These are phyloP conservation scores for Xylaria sp. DNA, from an alignment of 2,329 filamentous ascomycete genomes.

Conservation along the genomic window DNA sequence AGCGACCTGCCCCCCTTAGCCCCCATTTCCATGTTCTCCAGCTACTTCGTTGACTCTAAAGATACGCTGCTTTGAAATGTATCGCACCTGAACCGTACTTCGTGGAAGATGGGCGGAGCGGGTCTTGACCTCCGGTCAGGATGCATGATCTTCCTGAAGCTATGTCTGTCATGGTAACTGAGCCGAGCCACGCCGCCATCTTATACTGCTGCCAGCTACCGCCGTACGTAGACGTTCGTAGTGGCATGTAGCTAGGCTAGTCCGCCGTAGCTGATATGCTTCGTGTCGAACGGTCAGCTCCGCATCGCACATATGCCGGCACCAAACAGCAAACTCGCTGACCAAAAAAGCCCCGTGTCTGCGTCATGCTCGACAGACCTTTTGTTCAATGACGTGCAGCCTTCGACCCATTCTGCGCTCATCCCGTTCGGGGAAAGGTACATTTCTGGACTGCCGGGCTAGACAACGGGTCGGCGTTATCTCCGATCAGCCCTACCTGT, in stretches of 20 bases:
- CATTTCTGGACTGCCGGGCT: constrained; percentile 1
- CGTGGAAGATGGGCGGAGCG: background rate
- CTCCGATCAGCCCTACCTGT: constrained; percentile 21
- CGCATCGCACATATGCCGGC: too few species aligned
- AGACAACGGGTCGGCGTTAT: constrained; percentile 4
- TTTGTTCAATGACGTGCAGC: background rate
- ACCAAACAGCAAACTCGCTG: background rate
- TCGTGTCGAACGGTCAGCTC: background rate
- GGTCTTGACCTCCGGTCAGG: background rate
- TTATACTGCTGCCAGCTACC: background rate
- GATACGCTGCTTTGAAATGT: background rate
- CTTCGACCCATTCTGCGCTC: background rate
- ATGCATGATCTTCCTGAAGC: constrained; percentile 3
- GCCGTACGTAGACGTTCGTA: too few species aligned
- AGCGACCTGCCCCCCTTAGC: too few species aligned
- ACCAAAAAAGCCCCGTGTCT: constrained; percentile 2
- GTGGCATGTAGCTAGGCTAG: too few species aligned
- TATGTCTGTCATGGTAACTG: background rate
- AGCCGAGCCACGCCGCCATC: background rate
- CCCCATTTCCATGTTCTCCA: too few species aligned
- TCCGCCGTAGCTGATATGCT: background rate
- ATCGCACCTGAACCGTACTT: too few species aligned
- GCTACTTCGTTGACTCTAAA: too few species aligned
- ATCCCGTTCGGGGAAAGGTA: background rate
- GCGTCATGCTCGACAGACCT: constrained; percentile 1